A percentile compares a stretch with the other conserved stretches of the same genome.
Conservation (phyloP, 805 yeast species). For the Pichia occidentalis region DNA sequence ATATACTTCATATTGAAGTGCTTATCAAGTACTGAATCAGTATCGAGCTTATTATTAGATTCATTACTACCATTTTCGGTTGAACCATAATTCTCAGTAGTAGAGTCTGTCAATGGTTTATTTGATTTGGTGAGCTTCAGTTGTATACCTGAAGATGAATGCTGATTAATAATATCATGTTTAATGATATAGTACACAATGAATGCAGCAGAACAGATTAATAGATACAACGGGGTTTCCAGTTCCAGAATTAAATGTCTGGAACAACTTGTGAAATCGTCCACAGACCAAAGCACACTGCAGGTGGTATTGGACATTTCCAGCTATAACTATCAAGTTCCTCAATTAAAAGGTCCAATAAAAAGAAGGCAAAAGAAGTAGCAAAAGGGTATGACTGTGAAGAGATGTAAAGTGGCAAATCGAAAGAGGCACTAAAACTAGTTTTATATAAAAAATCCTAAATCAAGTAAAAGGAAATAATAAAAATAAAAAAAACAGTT, state of each 20-base stretch:
- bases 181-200: constrained; percentile 5
- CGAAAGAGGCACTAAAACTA: too few relatives aligned
- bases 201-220: constrained; percentile 28
- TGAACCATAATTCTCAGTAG: constrained; percentile 1
- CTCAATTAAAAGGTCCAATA: too few relatives aligned
- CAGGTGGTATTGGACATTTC: constrained; percentile 14
- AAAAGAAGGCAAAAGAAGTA: too few relatives aligned
- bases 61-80: not conserved
- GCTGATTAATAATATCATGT: not conserved
- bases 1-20: constrained; percentile 62
- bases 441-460: too few relatives aligned
- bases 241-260: constrained; percentile 33
- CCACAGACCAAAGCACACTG: constrained; percentile 25
- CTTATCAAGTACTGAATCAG: constrained; percentile 28
- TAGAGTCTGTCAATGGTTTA: not conserved
- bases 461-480: too few relatives aligned
- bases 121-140: not conserved
- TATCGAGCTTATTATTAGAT: not conserved
- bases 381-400: too few relatives aligned
- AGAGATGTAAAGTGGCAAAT: too few relatives aligned
- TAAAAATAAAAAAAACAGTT: too few relatives aligned
- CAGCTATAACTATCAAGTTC: too few relatives aligned
- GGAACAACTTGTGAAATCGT: constrained; percentile 46
- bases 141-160: constrained; percentile 22
- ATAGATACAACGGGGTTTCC: constrained; percentile 24